A percentile compares a stretch with the other conserved stretches of the same genome.
These are phyloP conservation scores for Turnera subulata DNA, from an alignment of 345 rosid species.

Conservation along the genomic window DNA sequence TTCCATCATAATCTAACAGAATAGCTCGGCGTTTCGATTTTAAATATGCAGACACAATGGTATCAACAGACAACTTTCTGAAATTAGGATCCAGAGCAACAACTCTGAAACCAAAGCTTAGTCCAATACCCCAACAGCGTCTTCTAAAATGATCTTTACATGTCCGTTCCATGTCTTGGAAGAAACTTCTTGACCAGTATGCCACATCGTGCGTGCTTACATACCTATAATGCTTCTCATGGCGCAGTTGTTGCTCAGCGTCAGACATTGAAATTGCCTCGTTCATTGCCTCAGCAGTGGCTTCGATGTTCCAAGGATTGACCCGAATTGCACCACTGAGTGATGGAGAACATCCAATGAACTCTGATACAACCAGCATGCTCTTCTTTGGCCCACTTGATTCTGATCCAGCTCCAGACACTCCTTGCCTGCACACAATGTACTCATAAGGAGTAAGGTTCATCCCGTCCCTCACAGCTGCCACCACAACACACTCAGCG, in stretches of 20 bases:
- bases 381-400: constrained; percentile 49
- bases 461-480: constrained; percentile 85
- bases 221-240: constrained; percentile 90
- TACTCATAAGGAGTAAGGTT: constrained; percentile 76
- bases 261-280: constrained; percentile 62
- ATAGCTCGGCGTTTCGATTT: constrained; percentile 61
- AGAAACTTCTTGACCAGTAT: constrained; percentile 71
- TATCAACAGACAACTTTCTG: constrained; percentile 50
- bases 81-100: constrained; percentile 73
- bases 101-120: constrained; percentile 72
- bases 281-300: constrained; percentile 73
- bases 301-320: constrained; percentile 68
- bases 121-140: constrained; percentile 71
- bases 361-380: constrained; percentile 75
- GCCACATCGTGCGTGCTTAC: constrained; percentile 73
- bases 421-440: constrained; percentile 65
- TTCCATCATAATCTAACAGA: constrained; percentile 68
- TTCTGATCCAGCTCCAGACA: constrained; percentile 32
- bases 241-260: constrained; percentile 70
- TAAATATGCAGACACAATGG: constrained; percentile 47
- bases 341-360: constrained; percentile 85
- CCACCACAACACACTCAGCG: constrained; percentile 69
- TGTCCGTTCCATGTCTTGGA: constrained; percentile 68
- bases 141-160: constrained; percentile 71
- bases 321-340: constrained; percentile 74